Conservation (phyloP, 306 rosid genomes). For the Alnus rubra region DNA sequence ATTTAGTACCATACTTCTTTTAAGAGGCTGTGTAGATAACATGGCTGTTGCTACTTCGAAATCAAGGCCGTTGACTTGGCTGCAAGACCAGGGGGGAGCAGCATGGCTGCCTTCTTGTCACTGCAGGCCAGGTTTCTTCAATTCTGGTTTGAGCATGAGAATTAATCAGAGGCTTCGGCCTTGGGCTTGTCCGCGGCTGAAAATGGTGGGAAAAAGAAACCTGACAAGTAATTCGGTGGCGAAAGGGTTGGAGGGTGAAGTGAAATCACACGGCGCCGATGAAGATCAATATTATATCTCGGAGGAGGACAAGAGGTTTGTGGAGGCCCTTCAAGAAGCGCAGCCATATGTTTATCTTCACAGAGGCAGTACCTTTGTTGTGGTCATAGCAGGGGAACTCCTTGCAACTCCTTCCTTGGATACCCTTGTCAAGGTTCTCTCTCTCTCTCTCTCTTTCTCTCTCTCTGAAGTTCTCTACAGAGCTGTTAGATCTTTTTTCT, state of each 20-base stretch:
- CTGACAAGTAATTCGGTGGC: neutral
- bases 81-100: slow-evolving; percentile 11
- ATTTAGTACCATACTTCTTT: neutral
- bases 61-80: slow-evolving; percentile 31
- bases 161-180: neutral
- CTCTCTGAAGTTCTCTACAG: no score
- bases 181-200: neutral
- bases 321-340: slow-evolving; percentile 59
- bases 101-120: slow-evolving; percentile 19
- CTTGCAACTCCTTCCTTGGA: slow-evolving; percentile 46
- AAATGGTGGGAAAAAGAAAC: slow-evolving; percentile 22
- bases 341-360: slow-evolving; percentile 62
- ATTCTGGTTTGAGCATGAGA: slow-evolving; percentile 8
- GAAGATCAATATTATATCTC: slow-evolving; percentile 11
- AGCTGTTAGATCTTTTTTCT: no score
- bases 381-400: slow-evolving; percentile 55
- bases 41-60: slow-evolving; percentile 31
- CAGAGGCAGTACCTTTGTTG: slow-evolving; percentile 49
- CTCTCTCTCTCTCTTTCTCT: neutral
- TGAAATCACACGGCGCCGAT: neutral
- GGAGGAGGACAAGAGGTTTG: slow-evolving; percentile 53
- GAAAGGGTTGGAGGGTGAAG: slow-evolving; percentile 23
- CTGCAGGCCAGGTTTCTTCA: neutral
- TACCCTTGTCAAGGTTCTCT: slow-evolving; percentile 54
- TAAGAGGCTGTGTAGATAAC: neutral